A percentile compares a stretch with the other conserved stretches of the same genome.
Evolutionary conservation across 495 filamentous ascomycete genomes (phyloP).

Genomic region (Podospora pseudoanserina): DNA sequence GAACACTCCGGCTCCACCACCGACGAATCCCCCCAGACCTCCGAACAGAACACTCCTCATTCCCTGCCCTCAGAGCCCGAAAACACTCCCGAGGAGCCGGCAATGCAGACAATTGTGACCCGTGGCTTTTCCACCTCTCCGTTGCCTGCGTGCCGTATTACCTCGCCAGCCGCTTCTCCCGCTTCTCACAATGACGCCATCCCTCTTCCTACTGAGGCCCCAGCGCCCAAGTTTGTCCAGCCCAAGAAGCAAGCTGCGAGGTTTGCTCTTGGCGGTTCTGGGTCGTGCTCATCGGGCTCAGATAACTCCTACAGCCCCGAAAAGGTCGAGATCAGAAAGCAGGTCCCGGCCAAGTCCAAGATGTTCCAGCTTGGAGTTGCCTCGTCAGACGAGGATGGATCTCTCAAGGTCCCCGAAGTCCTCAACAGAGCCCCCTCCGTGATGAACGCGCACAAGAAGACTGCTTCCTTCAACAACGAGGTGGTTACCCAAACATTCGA

Average conservation of each 20-base stretch:
- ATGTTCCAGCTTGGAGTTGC: conserved; percentile 72
- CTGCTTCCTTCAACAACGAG: conserved; percentile 79
- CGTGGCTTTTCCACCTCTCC: conserved; percentile 83
- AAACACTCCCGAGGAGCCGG: conserved; percentile 27
- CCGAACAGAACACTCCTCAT: conserved; percentile 28
- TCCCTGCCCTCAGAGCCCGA: conserved; percentile 12
- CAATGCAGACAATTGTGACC: conserved; percentile 60
- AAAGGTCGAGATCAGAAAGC: conserved; percentile 48
- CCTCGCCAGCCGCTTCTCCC: conserved; percentile 23
- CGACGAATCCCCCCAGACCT: conserved; percentile 32
- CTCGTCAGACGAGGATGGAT: conserved; percentile 81
- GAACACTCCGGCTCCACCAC: conserved; percentile 38
- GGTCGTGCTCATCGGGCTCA: conserved; percentile 30
- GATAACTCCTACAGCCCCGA: conserved; percentile 43
- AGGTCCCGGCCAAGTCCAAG: conserved; percentile 57
- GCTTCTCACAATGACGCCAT: conserved; percentile 29
- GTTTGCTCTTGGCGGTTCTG: conserved; percentile 54
- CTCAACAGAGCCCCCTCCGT: conserved; percentile 44
- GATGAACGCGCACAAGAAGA: conserved; percentile 59
- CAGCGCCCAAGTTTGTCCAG: conserved; percentile 47
- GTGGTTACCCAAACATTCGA: conserved; percentile 63
- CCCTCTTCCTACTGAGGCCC: conserved; percentile 43
- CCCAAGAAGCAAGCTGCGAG: conserved; percentile 48
- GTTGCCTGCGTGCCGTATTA: conserved; percentile 57
- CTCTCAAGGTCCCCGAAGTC: conserved; percentile 65